A percentile compares a stretch with the other conserved stretches of the same genome.
These are phyloP conservation scores for Porcisia deanei DNA, from an alignment of 208 protist genomes.

Conservation along the genomic window DNA sequence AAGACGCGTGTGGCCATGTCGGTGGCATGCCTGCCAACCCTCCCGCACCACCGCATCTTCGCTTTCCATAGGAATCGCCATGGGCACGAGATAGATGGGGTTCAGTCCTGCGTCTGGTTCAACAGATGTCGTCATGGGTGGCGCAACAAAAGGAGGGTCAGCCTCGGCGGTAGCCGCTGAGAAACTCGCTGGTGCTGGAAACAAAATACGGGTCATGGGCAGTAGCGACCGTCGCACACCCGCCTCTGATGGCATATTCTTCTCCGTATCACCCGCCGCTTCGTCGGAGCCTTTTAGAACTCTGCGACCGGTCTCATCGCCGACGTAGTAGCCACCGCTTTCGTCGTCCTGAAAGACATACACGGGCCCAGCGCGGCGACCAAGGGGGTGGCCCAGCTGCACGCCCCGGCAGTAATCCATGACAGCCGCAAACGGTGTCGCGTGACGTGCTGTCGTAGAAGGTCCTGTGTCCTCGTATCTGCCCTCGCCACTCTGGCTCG, in stretches of 20 bases:
- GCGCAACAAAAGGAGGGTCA: background rate
- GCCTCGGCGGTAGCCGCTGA: background rate
- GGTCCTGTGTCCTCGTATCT: background rate
- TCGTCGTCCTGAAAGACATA: slow-evolving; percentile 38
- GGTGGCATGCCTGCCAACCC: slow-evolving; percentile 34
- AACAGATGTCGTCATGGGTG: background rate
- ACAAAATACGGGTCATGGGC: slow-evolving; percentile 52
- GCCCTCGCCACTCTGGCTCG: background rate
- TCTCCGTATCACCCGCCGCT: background rate
- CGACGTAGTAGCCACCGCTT: slow-evolving; percentile 38
- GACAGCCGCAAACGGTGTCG: slow-evolving; percentile 50
- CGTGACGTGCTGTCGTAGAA: background rate
- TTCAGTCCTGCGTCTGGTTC: slow-evolving; percentile 11
- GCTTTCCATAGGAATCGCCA: slow-evolving; percentile 36
- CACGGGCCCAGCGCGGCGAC: slow-evolving; percentile 36
- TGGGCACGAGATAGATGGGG: slow-evolving; percentile 46
- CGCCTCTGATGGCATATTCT: background rate
- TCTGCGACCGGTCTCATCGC: slow-evolving; percentile 25
- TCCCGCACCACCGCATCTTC: slow-evolving; percentile 16
- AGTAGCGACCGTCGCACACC: slow-evolving; percentile 17
- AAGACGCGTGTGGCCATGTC: slow-evolving; percentile 29
- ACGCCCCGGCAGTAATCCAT: slow-evolving; percentile 74
- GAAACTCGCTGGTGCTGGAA: slow-evolving; percentile 29
- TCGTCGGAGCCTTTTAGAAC: slow-evolving; percentile 1
- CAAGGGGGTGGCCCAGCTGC: slow-evolving; percentile 57